Conservation (phyloP, 129 eudicot species). For the Saussurea involucrata region DNA sequence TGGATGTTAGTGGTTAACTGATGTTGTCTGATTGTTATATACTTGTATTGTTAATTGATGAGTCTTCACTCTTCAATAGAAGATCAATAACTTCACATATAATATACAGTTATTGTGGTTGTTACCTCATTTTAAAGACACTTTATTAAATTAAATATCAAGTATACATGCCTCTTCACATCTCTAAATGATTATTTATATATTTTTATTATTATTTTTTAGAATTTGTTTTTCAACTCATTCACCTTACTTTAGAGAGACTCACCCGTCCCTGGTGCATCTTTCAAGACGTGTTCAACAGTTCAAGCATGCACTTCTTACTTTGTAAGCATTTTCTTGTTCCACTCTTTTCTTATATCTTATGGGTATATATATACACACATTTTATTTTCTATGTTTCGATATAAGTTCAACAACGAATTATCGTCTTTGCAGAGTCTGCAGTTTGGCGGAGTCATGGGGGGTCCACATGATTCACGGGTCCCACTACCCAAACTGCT, state of each 20-base stretch:
- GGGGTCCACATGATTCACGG: neutral
- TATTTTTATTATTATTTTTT: neutral
- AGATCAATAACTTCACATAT: neutral
- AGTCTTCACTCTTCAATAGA: neutral
- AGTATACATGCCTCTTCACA: slow-evolving; percentile 6
- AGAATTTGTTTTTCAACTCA: neutral
- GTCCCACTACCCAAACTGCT: neutral
- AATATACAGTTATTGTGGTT: neutral
- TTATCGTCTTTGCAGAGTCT: neutral
- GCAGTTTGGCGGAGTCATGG: neutral
- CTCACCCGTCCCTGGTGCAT: neutral
- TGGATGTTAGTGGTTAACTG: neutral
- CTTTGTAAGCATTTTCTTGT: neutral
- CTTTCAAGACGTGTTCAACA: neutral
- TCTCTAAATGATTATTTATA: slow-evolving; percentile 14
- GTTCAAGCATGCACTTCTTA: neutral
- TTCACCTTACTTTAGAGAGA: neutral
- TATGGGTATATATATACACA: neutral
- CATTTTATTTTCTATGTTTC: neutral
- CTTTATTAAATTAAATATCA: slow-evolving; percentile 9
- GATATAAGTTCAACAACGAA: neutral
- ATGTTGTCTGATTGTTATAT: neutral
- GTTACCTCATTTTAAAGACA: slow-evolving; percentile 11
- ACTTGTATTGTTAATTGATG: neutral
- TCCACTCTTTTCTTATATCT: neutral